phyloP scores from a whole-genome alignment of 257 asterid species.

The Haberlea rhodopensis region DNA sequence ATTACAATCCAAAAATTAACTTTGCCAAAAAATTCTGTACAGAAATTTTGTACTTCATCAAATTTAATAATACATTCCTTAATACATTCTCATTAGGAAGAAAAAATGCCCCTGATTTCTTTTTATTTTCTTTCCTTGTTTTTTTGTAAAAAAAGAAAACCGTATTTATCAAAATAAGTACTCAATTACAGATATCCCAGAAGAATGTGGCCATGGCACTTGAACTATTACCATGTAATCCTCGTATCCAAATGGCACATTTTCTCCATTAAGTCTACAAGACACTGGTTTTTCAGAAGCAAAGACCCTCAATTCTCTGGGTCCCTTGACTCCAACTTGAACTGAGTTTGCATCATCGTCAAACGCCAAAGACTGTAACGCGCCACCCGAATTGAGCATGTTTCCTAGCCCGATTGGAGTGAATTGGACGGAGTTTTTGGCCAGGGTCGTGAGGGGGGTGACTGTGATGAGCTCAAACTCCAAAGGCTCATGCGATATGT shows the following conservation, averaged over 20 bases:
- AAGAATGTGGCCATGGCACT: slow-evolving; percentile 31
- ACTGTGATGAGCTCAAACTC: slow-evolving; percentile 37
- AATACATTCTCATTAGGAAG: background rate
- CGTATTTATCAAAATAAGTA: slow-evolving; percentile 23
- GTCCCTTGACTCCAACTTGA: slow-evolving; percentile 27
- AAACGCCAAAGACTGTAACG: slow-evolving; percentile 23
- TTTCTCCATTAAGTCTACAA: slow-evolving; percentile 26
- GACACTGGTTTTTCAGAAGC: slow-evolving; percentile 31
- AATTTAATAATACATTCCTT: background rate
- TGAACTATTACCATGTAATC: slow-evolving; percentile 31
- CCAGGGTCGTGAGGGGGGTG: slow-evolving; percentile 28
- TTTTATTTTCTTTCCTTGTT: no score
- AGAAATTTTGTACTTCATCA: background rate
- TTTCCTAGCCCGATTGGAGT: slow-evolving; percentile 44
- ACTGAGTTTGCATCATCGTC: slow-evolving; percentile 18
- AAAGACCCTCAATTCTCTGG: slow-evolving; percentile 34
- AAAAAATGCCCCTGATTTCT: background rate
- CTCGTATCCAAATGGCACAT: slow-evolving; percentile 20
- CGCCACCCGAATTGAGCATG: slow-evolving; percentile 48
- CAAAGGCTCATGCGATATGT: slow-evolving; percentile 33
- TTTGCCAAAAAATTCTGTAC: background rate
- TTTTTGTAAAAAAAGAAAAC: no score
- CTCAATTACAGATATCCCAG: slow-evolving; percentile 20
- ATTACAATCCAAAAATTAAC: background rate
- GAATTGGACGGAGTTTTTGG: slow-evolving; percentile 28